These are phyloP conservation scores for Nakazawaea anatomiae DNA, from an alignment of 805 yeast species.

Conservation along the genomic window DNA sequence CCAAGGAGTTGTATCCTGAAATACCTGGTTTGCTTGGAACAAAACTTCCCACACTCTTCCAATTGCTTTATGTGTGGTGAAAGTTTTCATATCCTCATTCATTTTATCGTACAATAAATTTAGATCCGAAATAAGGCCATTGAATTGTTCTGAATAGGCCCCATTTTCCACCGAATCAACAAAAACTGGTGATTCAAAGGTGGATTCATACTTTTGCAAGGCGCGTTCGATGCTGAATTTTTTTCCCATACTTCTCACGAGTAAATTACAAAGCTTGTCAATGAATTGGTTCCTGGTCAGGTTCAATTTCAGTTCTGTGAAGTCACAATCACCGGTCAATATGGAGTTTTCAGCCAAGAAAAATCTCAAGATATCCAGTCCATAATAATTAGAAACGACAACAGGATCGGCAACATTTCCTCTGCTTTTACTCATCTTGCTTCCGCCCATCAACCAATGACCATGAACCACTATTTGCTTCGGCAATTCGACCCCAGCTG, in stretches of 20 bases:
- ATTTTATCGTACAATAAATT: slow-evolving; percentile 31
- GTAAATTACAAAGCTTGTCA: slow-evolving; percentile 78
- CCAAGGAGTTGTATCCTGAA: slow-evolving; percentile 82
- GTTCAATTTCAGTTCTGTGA: slow-evolving; percentile 50
- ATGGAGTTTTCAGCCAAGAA: slow-evolving; percentile 73
- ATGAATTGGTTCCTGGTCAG: slow-evolving; percentile 58
- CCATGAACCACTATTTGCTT: slow-evolving; percentile 79
- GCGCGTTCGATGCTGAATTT: slow-evolving; percentile 56
- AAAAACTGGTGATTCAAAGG: neutral
- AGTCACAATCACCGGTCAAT: slow-evolving; percentile 74
- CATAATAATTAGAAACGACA: slow-evolving; percentile 54
- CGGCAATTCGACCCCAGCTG: slow-evolving; percentile 71
- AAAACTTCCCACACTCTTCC: slow-evolving; percentile 54
- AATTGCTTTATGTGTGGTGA: slow-evolving; percentile 52
- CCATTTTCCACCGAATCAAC: slow-evolving; percentile 11
- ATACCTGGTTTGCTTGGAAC: slow-evolving; percentile 55
- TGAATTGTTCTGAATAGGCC: slow-evolving; percentile 11
- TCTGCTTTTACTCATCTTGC: slow-evolving; percentile 87
- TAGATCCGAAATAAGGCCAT: slow-evolving; percentile 25
- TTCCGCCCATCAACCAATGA: slow-evolving; percentile 88
- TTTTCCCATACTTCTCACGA: slow-evolving; percentile 66
- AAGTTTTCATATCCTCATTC: slow-evolving; percentile 35
- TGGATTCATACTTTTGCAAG: slow-evolving; percentile 18
- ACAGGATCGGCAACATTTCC: slow-evolving; percentile 95
- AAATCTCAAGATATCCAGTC: slow-evolving; percentile 68